phyloP scores from a whole-genome alignment of 2,329 filamentous ascomycete genomes.

The Verticillium nubilum region DNA sequence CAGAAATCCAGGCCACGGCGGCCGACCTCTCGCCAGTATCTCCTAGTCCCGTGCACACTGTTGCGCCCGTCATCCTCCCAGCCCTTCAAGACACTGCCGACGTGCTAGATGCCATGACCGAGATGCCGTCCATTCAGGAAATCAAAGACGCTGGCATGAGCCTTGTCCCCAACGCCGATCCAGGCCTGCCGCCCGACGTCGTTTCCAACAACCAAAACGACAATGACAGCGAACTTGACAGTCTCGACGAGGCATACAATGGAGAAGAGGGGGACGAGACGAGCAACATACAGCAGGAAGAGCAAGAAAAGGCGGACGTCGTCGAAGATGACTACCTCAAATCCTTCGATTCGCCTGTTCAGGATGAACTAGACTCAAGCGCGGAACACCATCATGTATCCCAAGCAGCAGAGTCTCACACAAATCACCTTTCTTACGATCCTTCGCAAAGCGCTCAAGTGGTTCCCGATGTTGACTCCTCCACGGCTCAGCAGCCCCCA shows the following conservation, averaged over 20 bases:
- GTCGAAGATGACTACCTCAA: constrained; percentile 45
- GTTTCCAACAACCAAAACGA: constrained; percentile 21
- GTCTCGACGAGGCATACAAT: constrained; percentile 42
- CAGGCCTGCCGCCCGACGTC: constrained; percentile 22
- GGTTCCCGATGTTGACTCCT: constrained; percentile 25
- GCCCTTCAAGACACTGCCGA: constrained; percentile 48
- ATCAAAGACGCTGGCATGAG: constrained; percentile 15
- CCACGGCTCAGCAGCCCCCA: constrained; percentile 14
- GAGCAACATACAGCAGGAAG: constrained; percentile 19
- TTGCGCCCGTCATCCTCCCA: constrained; percentile 41
- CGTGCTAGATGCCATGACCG: constrained; percentile 37
- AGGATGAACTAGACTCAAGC: constrained; percentile 26
- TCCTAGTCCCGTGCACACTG: constrained; percentile 40
- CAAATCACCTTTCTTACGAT: constrained; percentile 33
- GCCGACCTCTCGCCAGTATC: constrained; percentile 48
- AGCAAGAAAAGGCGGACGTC: constrained; percentile 18
- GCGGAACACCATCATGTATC: constrained; percentile 33
- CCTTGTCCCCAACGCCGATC: constrained; percentile 8
- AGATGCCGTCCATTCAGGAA: constrained; percentile 8
- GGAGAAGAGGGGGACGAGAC: constrained; percentile 28
- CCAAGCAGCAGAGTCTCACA: constrained; percentile 37
- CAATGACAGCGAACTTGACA: constrained; percentile 30
- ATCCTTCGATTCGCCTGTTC: constrained; percentile 43
- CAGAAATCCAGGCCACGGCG: constrained; percentile 46
- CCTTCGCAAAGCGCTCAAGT: constrained; percentile 26